phyloP scores from a whole-genome alignment of 108 stramenopile genomes.

The Stephanodiscus minutulus region DNA sequence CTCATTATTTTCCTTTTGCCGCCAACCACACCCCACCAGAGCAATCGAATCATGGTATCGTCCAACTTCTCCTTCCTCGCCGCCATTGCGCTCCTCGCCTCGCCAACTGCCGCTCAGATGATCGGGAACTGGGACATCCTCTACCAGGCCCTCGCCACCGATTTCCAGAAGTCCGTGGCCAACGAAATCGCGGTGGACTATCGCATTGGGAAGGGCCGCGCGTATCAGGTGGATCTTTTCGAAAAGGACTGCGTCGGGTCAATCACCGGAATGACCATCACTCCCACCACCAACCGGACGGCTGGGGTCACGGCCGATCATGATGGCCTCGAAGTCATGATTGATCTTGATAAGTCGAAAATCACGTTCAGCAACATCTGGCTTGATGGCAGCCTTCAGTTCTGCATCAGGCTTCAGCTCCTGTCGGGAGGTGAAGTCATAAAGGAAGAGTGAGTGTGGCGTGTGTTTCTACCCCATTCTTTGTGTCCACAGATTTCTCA shows the following conservation, averaged over 20 bases:
- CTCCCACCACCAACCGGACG: background rate
- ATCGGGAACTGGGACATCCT: conserved; percentile 47
- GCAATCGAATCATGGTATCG: too few species aligned
- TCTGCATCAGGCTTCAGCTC: conserved; percentile 34
- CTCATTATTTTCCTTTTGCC: too few species aligned
- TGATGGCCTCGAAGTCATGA: conserved; percentile 19
- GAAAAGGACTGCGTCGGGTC: conserved; percentile 24
- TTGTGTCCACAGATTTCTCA: background rate
- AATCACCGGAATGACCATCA: conserved; percentile 18
- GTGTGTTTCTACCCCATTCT: background rate
- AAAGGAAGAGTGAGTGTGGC: conserved; percentile 22
- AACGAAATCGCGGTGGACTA: conserved; percentile 18
- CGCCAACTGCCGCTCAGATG: conserved; percentile 5
- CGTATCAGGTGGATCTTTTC: conserved; percentile 22
- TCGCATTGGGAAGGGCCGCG: conserved; percentile 12
- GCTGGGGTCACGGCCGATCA: conserved; percentile 9
- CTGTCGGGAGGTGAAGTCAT: conserved; percentile 18
- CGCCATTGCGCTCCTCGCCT: conserved; percentile 11
- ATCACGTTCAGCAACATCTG: conserved; percentile 26
- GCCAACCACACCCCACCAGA: too few species aligned
- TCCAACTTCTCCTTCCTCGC: background rate
- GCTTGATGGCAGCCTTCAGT: conserved; percentile 13
- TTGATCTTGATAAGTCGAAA: conserved; percentile 24
- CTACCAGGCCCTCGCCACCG: conserved; percentile 15
- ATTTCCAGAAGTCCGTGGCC: conserved; percentile 24